phyloP scores from a whole-genome alignment of 1,284 basidiomycete genomes.

The Melampsora larici-populina region DNA sequence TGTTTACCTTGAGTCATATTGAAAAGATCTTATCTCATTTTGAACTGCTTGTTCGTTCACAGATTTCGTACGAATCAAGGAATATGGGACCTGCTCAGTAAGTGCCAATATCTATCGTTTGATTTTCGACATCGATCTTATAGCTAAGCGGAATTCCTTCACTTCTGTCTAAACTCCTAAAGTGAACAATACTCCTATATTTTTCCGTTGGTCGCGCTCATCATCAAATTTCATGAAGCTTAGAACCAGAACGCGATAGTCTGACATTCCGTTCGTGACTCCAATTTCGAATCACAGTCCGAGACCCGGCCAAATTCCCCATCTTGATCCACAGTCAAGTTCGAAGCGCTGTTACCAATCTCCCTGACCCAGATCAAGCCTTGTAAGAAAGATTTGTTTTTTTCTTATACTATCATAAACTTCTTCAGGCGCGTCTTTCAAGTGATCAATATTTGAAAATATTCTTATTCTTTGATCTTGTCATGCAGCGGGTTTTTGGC shows the following conservation, averaged over 20 bases:
- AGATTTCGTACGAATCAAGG: slow-evolving; percentile 28
- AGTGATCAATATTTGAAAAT: too few relatives aligned
- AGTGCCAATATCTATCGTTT: not conserved
- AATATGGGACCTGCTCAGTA: slow-evolving; percentile 33
- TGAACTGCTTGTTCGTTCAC: not conserved
- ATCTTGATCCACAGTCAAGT: slow-evolving; percentile 33
- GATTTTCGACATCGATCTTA: not conserved
- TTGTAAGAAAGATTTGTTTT: slow-evolving; percentile 15
- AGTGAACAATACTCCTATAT: slow-evolving; percentile 36
- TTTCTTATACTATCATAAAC: too few relatives aligned
- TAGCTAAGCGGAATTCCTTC: not conserved
- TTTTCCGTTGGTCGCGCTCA: slow-evolving; percentile 12
- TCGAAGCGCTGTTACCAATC: slow-evolving; percentile 14
- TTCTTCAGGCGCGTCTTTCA: too few relatives aligned
- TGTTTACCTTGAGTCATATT: too few relatives aligned
- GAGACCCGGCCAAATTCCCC: slow-evolving; percentile 29
- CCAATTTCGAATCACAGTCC: slow-evolving; percentile 16
- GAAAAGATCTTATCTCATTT: not conserved
- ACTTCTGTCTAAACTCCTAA: not conserved
- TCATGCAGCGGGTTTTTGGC: slow-evolving; percentile 19
- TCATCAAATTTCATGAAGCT: not conserved
- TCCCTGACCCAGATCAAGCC: slow-evolving; percentile 11
- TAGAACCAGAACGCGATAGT: not conserved
- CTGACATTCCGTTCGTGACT: too few relatives aligned
- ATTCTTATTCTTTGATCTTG: too few relatives aligned